These are phyloP conservation scores for Cucumis hystrix DNA, from an alignment of 306 rosid genomes.

Conservation along the genomic window DNA sequence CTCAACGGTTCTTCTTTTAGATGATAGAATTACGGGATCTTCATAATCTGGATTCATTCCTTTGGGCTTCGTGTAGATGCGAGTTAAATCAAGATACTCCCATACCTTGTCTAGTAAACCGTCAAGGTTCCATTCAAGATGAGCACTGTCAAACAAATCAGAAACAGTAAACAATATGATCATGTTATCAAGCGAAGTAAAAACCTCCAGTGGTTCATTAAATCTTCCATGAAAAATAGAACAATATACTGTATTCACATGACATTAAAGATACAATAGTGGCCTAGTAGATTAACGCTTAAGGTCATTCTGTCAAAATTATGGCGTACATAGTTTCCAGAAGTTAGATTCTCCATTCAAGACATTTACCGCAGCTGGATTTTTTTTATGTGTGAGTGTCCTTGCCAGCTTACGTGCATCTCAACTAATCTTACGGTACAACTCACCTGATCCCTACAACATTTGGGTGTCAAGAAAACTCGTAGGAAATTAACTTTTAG, in stretches of 20 bases:
- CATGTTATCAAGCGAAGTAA: neutral
- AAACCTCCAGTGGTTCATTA: neutral
- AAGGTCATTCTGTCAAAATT: too few species aligned
- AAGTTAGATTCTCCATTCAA: too few species aligned
- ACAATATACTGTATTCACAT: neutral
- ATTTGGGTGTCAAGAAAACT: too few species aligned
- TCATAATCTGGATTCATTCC: conserved; percentile 99
- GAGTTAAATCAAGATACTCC: conserved; percentile 86
- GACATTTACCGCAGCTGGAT: too few species aligned
- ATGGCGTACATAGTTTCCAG: too few species aligned
- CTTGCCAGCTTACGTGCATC: too few species aligned
- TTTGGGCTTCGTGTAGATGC: conserved; percentile 90
- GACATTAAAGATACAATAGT: neutral
- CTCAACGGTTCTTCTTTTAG: conserved; percentile 75
- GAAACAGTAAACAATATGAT: conserved; percentile 9
- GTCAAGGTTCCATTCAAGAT: conserved; percentile 97
- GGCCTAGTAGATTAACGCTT: too few species aligned
- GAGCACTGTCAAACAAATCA: conserved; percentile 54
- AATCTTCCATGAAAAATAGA: neutral
- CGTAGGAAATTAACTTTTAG: too few species aligned
- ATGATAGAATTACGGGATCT: conserved; percentile 93
- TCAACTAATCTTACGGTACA: too few species aligned
- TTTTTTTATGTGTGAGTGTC: too few species aligned
- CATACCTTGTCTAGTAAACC: conserved; percentile 90
- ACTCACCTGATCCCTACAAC: too few species aligned